Percentiles rank a stretch among this genome's conserved stretches.
phyloP scores from a whole-genome alignment of 2,329 filamentous ascomycete species.

The Sordariomycetes sp. region DNA sequence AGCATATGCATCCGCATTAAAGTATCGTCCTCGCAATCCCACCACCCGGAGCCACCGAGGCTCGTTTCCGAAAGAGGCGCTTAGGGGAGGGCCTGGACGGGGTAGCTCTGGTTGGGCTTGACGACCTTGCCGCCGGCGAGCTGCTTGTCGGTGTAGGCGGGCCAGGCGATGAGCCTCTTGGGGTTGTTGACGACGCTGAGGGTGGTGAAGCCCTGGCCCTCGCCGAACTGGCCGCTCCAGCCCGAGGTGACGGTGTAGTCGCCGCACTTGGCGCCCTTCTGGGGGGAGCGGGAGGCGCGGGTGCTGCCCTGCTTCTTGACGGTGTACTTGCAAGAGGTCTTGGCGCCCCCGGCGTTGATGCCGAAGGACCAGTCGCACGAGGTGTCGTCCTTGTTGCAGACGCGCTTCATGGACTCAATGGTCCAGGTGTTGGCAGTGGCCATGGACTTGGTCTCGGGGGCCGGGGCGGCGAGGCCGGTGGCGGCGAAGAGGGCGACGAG shows the following conservation, averaged over 20 bases:
- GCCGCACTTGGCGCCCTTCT: slow-evolving; percentile 28
- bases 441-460: slow-evolving; percentile 22
- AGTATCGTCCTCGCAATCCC: too few species aligned
- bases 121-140: slow-evolving; percentile 33
- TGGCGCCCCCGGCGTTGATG: slow-evolving; percentile 17
- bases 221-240: slow-evolving; percentile 47
- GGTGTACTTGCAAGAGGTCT: slow-evolving; percentile 3
- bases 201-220: slow-evolving; percentile 43
- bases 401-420: slow-evolving; percentile 20
- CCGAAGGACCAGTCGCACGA: slow-evolving; percentile 27
- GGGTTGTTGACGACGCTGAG: slow-evolving; percentile 36
- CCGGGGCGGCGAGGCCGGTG: slow-evolving; percentile 25
- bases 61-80: background rate
- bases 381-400: slow-evolving; percentile 24
- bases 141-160: slow-evolving; percentile 43
- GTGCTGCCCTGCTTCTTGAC: slow-evolving; percentile 23
- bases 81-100: slow-evolving; percentile 6
- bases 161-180: slow-evolving; percentile 36
- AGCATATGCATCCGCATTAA: too few species aligned
- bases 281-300: slow-evolving; percentile 26
- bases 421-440: slow-evolving; percentile 27
- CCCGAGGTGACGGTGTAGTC: slow-evolving; percentile 37
- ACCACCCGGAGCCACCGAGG: background rate
- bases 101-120: slow-evolving; percentile 38
- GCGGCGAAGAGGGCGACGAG: slow-evolving; percentile 23